Percentiles rank a stretch among this genome's conserved stretches.
Evolutionary conservation across 306 rosid genomes (phyloP).

Genomic region (Rosa multiflora): DNA sequence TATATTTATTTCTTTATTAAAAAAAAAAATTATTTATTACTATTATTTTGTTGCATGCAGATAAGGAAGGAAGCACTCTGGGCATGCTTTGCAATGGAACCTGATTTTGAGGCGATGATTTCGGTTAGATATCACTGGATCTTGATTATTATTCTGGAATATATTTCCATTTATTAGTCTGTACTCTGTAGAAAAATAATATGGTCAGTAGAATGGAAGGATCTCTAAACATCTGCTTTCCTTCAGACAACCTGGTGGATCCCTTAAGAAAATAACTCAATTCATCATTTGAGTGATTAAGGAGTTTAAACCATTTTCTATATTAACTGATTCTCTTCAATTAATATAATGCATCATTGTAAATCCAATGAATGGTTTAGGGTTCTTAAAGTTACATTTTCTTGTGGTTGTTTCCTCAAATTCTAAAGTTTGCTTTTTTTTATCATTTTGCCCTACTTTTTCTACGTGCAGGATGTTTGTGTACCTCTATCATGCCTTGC

Average conservation of each 20-base stretch:
- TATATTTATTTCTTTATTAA: background rate
- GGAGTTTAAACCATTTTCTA: background rate
- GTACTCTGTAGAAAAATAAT: too few species aligned
- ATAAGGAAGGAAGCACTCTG: conserved; percentile 91
- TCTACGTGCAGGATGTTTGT: conserved; percentile 75
- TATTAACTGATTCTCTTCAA: background rate
- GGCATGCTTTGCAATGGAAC: conserved; percentile 91
- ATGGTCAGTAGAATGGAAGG: background rate
- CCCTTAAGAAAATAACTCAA: background rate
- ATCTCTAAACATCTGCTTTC: background rate
- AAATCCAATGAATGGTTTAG: background rate
- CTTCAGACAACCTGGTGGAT: background rate
- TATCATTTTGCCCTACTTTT: background rate
- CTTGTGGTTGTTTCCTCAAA: conserved; percentile 1
- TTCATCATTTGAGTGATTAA: background rate
- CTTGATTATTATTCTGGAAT: background rate
- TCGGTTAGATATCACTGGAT: conserved; percentile 37
- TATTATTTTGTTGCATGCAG: conserved; percentile 44
- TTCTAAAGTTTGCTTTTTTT: background rate
- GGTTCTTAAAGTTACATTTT: conserved; percentile 4
- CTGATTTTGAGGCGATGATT: conserved; percentile 79
- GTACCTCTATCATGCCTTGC: conserved; percentile 92
- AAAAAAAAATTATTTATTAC: too few species aligned
- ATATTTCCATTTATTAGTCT: background rate
- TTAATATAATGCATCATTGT: background rate